Base-by-base conservation (phyloP, 805 yeast species). In the Nakazawaea populi region DNA sequence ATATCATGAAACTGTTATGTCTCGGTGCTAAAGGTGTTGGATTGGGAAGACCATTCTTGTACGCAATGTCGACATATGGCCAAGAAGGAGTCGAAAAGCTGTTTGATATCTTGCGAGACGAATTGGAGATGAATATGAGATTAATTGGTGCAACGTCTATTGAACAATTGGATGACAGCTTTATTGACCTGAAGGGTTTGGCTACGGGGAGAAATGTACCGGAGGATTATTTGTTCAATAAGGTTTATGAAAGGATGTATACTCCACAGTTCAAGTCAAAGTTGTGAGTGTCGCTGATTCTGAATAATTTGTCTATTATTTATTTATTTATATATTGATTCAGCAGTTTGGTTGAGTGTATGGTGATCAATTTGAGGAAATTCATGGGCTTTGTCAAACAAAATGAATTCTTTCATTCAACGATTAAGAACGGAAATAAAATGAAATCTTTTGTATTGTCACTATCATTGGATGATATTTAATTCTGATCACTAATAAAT, bases 91-190 rank as follows among this genome's bases (percentile, higher is more conserved):
- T 83, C 11, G 71, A 74, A 27, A 79, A 72, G 56, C 80, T 84
- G 1, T 74, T 81, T 50, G 79, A 79, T 51, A 67, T 89, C 51
- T 69, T 89, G 55, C 80, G 79, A 55, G 85, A 82, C 53, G 96
- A 89, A 63, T 56, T 89, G 27, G 80, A 74, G 49, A 81, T 86
- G 85, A 80, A 82, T 60, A 86, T 89, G 96, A 75, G 94, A 55
- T 70, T 89, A 47, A 64, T 89, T 37, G 96, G 96, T 42, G 92
- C 80, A 14, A 78, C 76, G 11, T 76, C 71, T 42, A 65, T 89
- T 37, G 73, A 71, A 14, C 79, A 89, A 39, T 71, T 89, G 51
- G 73, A 80, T 53, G 83, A 82, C 11, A 71, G 73, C 4, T 76
- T 79, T 58, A 73, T 91, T 24, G 96, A 90, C 60, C 58, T 71